Evolutionary conservation across 2,329 filamentous ascomycete species (phyloP), one percentile per base, ranked within the genome.

Genomic region (Penicillium olsonii): DNA sequence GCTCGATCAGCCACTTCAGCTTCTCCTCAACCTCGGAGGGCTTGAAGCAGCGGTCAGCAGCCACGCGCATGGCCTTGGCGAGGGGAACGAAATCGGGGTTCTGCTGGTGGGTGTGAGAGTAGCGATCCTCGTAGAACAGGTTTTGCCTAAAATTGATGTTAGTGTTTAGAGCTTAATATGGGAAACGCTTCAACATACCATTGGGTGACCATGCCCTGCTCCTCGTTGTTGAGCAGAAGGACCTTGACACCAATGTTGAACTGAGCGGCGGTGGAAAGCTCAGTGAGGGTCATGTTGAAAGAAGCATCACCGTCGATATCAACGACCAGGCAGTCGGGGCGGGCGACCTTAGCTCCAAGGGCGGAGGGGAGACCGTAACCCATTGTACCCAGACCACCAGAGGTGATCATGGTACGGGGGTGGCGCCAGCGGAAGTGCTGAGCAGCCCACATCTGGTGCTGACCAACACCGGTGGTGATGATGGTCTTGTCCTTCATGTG

Each of bases 301-400:
- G 92, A 96, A n/a, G 92, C 94, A 70, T 97, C 94, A 55, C 94
- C 94, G 69, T 99, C 94, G 65, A 97, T 95, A 71, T 97, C 92
- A 52, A 97, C 84, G 53, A 97, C 92, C 42, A 95, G 83, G 54
- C 88, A 85, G 43, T 96, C 88, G 3, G 87, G 86, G 38, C 81
- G 80, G 15, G 85, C 88, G 42, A 96, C 92, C 80, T 96, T 96
- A 65, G 91, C 92, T 55, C 94, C 94, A 58, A 97, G 97, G 55
- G 94, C 92, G 19, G 92, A 89, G 19, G 94, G 94, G 37, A 99
- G 84, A 68, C 94, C 94, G 75, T 83, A 97, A 50, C 94, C 94
- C 94, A 97, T 97, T 15, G 90, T 95, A 54, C 92, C 91, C 15
- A 97, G 84, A 69, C 94, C 94, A 71, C 94, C 94, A 1, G 92